These are phyloP conservation scores for Geum urbanum DNA, from an alignment of 306 rosid species.

Conservation along the genomic window DNA sequence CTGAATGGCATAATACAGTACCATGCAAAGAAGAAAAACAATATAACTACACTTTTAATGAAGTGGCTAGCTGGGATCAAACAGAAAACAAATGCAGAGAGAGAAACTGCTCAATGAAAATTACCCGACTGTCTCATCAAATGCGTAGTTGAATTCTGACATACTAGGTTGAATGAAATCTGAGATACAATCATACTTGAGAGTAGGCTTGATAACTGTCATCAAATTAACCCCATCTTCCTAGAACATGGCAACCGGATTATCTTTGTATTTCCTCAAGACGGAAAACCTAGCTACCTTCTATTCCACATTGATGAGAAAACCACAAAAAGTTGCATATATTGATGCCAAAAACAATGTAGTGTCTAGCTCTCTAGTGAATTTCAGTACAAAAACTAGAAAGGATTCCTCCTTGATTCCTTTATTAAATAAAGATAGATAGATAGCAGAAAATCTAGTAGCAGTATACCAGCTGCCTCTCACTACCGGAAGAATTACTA, in stretches of 20 bases:
- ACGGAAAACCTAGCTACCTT: too few species aligned
- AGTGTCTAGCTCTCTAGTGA: too few species aligned
- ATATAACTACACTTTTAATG: too few species aligned
- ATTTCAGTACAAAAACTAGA: too few species aligned
- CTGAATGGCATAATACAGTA: neutral
- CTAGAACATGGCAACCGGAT: slow-evolving; percentile 42
- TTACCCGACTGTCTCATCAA: slow-evolving; percentile 64
- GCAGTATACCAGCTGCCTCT: slow-evolving; percentile 3
- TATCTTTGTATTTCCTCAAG: too few species aligned
- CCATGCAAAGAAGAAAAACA: neutral
- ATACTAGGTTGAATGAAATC: slow-evolving; percentile 75
- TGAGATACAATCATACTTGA: slow-evolving; percentile 51
- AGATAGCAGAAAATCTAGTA: too few species aligned
- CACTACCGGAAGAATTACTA: too few species aligned
- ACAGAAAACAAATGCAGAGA: neutral
- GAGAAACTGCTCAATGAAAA: slow-evolving; percentile 17
- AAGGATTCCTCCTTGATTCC: too few species aligned
- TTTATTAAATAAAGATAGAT: too few species aligned
- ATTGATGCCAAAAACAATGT: too few species aligned
- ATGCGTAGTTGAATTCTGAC: slow-evolving; percentile 51
- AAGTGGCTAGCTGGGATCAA: neutral
- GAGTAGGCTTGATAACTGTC: slow-evolving; percentile 72
- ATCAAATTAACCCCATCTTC: slow-evolving; percentile 77
- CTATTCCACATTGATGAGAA: too few species aligned
- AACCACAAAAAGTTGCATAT: too few species aligned